phyloP scores from a whole-genome alignment of 2,329 filamentous ascomycete species.

The Beauveria sp. region DNA sequence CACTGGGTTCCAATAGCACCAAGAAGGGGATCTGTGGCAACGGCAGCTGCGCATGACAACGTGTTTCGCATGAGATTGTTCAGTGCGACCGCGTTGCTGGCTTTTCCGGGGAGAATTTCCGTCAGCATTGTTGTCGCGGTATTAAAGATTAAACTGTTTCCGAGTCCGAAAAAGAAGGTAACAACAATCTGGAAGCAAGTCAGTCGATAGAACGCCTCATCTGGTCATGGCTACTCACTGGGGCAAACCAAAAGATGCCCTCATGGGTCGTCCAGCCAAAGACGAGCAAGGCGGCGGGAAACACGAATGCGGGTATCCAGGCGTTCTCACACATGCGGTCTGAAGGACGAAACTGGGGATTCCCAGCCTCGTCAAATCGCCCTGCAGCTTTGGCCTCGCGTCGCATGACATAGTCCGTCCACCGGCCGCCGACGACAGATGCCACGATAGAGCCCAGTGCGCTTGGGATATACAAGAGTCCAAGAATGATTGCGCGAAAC shows the following conservation, averaged over 20 bases:
- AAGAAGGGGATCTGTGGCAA: neutral
- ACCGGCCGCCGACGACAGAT: neutral
- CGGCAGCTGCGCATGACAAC: neutral
- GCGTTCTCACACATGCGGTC: neutral
- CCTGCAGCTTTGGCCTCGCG: neutral
- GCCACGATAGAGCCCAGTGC: neutral
- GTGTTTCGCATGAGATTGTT: slow-evolving; percentile 3
- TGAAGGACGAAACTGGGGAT: neutral
- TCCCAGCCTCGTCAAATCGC: neutral
- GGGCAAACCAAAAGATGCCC: neutral
- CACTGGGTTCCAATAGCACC: neutral
- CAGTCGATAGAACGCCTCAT: neutral
- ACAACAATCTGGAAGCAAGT: neutral
- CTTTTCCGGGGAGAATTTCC: neutral
- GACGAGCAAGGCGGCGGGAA: neutral
- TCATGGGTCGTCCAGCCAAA: neutral
- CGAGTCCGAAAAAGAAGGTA: neutral
- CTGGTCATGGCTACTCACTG: neutral
- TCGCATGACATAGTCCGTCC: neutral
- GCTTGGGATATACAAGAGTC: neutral
- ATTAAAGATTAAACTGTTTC: neutral
- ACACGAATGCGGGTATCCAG: neutral
- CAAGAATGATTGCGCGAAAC: neutral
- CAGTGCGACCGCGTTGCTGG: neutral
- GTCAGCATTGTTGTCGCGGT: neutral